Evolutionary conservation across 257 asterid genomes (phyloP), one percentile per base, ranked within the genome.

Genomic region (Craterostigma plantagineum): DNA sequence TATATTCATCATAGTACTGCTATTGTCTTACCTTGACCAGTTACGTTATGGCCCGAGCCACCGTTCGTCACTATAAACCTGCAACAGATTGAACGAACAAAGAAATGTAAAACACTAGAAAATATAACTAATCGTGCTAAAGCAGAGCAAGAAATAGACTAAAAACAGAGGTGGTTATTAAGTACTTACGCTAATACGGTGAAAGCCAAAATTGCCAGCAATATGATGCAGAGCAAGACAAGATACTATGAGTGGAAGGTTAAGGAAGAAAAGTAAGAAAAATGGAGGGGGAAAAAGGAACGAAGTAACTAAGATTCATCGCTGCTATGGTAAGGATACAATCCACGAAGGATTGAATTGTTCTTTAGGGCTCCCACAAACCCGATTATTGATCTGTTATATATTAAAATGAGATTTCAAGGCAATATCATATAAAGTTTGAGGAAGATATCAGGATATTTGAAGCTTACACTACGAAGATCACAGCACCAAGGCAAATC

Each of bases 61-160:
- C 69, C 75, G 50, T 86, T 81, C 54, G 94, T 86, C 48, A 81
- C 62, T 36, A 86, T 81, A 53, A 86, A 86, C 92, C 97, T 86
- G 58, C 59, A 56, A 43, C 18, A 43, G 16, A 48, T 58, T 49
- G 43, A 9, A 16, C 30, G 45, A 36, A 18, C 27, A 40, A 39
- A 34, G 10, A 14, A 46, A 45, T 5, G 37, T 8, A 14, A 53
- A 33, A 53, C 18, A 17, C n/a, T 12, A 47, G 42, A 17, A 9
- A 17, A 11, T 7, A 12, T 7, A 11, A 39, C 43, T 7, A 15
- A 39, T 39, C 2, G 18, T 9, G 9, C 7, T 10, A 42, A 7
- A 14, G n/a, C 14, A 14, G 4, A 14, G 7, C 23, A 16, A 16
- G 10, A 16, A 11, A 12, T 42, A 2, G 33, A 11, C n/a, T n/a